Base-by-base conservation (phyloP, 2,329 filamentous ascomycete species). In the Scedosporium minutisporum region DNA sequence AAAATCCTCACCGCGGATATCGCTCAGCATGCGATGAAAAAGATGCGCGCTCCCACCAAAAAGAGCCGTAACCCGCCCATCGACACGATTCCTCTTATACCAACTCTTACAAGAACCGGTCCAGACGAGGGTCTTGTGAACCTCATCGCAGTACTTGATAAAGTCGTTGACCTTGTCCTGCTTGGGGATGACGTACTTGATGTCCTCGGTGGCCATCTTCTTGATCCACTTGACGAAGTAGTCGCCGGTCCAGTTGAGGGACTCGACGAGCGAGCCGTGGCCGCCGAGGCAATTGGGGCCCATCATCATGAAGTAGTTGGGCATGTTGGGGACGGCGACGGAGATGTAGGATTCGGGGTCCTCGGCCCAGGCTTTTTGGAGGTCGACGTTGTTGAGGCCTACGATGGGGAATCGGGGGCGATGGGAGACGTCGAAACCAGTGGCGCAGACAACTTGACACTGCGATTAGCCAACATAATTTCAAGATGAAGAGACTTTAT, bases 281-380 rank as follows among this genome's bases (percentile, higher is more conserved):
- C 71, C 73, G 21, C 77, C 71, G 0, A 73, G 73, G 41, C 70
- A 74, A 63, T 76, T 77, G 6, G 76, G 76, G 0, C 76, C 77
- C 18, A 76, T 68, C 61, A 76, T 65, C 18, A 65, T 69, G 62
- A 72, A 72, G 63, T 71, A 72, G 57, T 72, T 72, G 23, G 71
- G 71, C 41, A 72, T 70, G 1, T 68, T 66, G 1, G 69, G 70
- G 1, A 70, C 67, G 0, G 71, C 68, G 1, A 72, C 68, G 2
- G 66, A 69, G n/a, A 72, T 44, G 59, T 72, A 72, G 0, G 69
- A 68, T 44, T 71, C 68, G 3, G 71, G 69, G 23, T 69, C 68
- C n/a, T 69, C 68, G 2, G 79, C 74, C 82, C 84, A 86, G 1
- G 78, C 71, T 41, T 83, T 73, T 18, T 81, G 74, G 4, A 86